Evolutionary conservation across 805 yeast species (phyloP).

Genomic region (Candida qinlingensis): DNA sequence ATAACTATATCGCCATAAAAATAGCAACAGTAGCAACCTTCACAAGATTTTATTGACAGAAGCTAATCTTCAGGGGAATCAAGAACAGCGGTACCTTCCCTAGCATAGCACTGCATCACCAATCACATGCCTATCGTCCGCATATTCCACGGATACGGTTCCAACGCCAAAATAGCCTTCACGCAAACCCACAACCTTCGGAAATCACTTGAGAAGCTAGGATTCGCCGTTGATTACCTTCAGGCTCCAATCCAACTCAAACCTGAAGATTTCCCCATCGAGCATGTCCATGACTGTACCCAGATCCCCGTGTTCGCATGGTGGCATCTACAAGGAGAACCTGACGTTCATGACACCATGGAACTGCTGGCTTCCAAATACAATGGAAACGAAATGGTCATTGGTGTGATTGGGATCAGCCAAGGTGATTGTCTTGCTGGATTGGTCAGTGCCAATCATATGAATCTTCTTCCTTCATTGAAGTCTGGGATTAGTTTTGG

Average conservation of each 20-base stretch:
- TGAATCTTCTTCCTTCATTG: conserved; percentile 1
- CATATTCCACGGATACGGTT: conserved; percentile 6
- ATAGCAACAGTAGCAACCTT: background rate
- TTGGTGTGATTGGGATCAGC: conserved; percentile 8
- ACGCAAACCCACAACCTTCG: conserved; percentile 1
- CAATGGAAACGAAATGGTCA: background rate
- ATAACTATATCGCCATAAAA: background rate
- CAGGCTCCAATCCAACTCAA: conserved; percentile 1
- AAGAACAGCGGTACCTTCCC: background rate
- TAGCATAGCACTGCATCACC: background rate
- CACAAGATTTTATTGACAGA: background rate
- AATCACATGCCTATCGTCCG: conserved; percentile 1
- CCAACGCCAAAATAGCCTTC: conserved; percentile 1
- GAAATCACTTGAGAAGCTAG: background rate
- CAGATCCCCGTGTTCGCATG: background rate
- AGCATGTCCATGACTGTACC: conserved; percentile 1
- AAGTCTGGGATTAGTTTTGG: conserved; percentile 5
- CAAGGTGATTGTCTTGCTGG: conserved; percentile 7
- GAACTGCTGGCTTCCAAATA: background rate
- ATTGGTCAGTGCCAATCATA: conserved; percentile 3
- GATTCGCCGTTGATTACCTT: conserved; percentile 3
- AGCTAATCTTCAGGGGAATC: background rate
- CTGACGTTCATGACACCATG: background rate
- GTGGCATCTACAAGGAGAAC: conserved; percentile 4
- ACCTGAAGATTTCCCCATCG: conserved; percentile 4